Conservation (phyloP, 1,284 basidiomycete species). For the Ganoderma sinense region DNA sequence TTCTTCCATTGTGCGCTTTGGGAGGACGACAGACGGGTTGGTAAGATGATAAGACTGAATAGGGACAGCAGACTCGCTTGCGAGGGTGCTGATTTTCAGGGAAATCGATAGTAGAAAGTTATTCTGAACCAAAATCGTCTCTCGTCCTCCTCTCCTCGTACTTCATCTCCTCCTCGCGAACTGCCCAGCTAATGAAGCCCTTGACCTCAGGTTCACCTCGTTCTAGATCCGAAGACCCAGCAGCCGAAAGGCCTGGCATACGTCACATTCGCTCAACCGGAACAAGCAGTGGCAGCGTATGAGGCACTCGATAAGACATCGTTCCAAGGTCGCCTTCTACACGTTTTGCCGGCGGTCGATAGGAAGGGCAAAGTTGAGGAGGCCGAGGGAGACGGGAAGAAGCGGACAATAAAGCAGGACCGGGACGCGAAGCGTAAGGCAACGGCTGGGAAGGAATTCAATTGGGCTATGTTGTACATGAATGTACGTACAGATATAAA, state of each 20-base stretch:
- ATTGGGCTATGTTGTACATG: conserved; percentile 98
- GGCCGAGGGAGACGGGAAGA: conserved; percentile 48
- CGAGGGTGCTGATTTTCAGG: conserved; percentile 68
- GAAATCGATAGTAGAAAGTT: conserved; percentile 63
- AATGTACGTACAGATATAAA: conserved; percentile 73
- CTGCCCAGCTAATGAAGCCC: conserved; percentile 17
- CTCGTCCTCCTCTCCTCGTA: conserved; percentile 16
- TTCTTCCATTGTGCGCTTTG: neutral
- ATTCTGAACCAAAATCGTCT: conserved; percentile 35
- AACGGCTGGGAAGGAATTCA: conserved; percentile 85
- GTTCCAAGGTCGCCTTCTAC: conserved; percentile 92
- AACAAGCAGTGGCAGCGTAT: conserved; percentile 80
- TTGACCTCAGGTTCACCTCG: conserved; percentile 78
- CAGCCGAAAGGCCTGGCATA: conserved; percentile 88
- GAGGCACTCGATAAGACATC: conserved; percentile 84
- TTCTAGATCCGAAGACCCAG: conserved; percentile 72
- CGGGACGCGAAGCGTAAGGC: conserved; percentile 77
- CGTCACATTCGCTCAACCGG: conserved; percentile 74
- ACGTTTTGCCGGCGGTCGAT: conserved; percentile 87
- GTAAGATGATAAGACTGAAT: conserved; percentile 50
- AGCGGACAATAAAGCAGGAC: conserved; percentile 73
- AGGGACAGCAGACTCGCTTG: conserved; percentile 55
- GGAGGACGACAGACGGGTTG: conserved; percentile 12
- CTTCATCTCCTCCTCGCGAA: neutral
- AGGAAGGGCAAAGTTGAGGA: conserved; percentile 58